Evolutionary conservation across 2,329 filamentous ascomycete genomes (phyloP).

Genomic region (Epichloe baconii): DNA sequence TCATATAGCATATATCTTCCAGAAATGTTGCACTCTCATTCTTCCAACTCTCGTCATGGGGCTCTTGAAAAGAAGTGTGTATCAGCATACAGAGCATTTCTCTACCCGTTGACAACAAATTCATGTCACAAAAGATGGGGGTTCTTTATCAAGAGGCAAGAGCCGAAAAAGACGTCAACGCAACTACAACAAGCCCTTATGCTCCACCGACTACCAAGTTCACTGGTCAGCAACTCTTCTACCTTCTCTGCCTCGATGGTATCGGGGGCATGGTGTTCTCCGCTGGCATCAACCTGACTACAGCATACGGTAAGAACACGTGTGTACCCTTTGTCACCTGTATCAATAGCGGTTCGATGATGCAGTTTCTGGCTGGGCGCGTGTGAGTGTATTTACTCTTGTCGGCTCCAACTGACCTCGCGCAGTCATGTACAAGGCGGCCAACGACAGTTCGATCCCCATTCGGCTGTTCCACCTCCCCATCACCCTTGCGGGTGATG

Average conservation of each 20-base stretch:
- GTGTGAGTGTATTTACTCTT: too few species aligned
- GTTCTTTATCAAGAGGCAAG: neutral
- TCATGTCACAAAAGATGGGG: neutral
- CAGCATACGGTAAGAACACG: neutral
- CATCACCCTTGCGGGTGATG: constrained; percentile 9
- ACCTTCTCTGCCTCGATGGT: neutral
- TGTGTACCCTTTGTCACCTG: neutral
- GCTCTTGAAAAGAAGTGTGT: too few species aligned
- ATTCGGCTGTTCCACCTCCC: neutral
- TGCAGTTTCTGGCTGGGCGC: too few species aligned
- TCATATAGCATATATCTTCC: too few species aligned
- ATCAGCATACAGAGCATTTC: too few species aligned
- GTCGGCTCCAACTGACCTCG: neutral
- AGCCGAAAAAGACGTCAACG: neutral
- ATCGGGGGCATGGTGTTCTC: neutral
- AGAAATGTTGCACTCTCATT: too few species aligned
- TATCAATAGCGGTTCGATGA: too few species aligned
- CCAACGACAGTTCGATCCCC: neutral
- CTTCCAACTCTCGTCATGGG: too few species aligned
- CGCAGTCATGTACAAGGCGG: neutral
- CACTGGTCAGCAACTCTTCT: neutral
- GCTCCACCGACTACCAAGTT: neutral
- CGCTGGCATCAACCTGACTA: neutral
- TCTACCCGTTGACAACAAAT: too few species aligned
- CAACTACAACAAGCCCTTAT: neutral